Percentiles rank a stretch among this genome's conserved stretches.
These are phyloP conservation scores for Diddensiella transvaalensis DNA, from an alignment of 805 yeast genomes.

Conservation along the genomic window DNA sequence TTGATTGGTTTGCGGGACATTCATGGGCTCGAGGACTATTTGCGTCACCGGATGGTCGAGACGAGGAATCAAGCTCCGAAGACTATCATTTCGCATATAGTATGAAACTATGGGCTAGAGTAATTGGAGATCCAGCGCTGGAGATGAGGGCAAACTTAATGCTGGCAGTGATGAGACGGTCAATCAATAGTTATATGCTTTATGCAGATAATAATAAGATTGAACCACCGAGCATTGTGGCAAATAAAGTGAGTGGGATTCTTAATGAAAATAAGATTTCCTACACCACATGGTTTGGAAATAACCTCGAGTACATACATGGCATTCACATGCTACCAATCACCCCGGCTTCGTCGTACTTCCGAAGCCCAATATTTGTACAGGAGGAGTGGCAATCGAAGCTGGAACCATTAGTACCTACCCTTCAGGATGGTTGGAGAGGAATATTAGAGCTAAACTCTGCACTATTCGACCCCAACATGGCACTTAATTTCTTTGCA, in stretches of 20 bases:
- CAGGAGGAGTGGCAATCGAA: conserved; percentile 56
- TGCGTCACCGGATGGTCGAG: conserved; percentile 62
- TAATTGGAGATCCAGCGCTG: conserved; percentile 50
- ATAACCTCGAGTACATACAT: conserved; percentile 58
- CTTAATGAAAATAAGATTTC: conserved; percentile 68
- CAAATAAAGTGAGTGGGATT: conserved; percentile 66
- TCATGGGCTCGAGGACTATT: conserved; percentile 71
- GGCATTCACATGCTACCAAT: conserved; percentile 79
- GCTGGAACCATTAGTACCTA: conserved; percentile 39
- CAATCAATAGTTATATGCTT: conserved; percentile 56
- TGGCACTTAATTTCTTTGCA: conserved; percentile 58
- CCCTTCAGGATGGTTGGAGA: conserved; percentile 57
- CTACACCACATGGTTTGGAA: conserved; percentile 70
- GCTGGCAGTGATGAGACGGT: conserved; percentile 50
- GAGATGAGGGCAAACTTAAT: conserved; percentile 55
- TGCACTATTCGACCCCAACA: conserved; percentile 64
- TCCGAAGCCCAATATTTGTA: conserved; percentile 51
- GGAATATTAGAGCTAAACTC: conserved; percentile 64
- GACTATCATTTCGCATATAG: conserved; percentile 69
- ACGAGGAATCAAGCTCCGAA: conserved; percentile 68
- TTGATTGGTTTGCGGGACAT: conserved; percentile 73
- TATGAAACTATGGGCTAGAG: conserved; percentile 65
- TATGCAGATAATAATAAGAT: conserved; percentile 33
- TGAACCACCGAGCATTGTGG: conserved; percentile 46
- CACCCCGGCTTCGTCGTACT: conserved; percentile 56